Evolutionary conservation across 352 stramenopile genomes (phyloP).

Genomic region (Phytophthora brassicae): DNA sequence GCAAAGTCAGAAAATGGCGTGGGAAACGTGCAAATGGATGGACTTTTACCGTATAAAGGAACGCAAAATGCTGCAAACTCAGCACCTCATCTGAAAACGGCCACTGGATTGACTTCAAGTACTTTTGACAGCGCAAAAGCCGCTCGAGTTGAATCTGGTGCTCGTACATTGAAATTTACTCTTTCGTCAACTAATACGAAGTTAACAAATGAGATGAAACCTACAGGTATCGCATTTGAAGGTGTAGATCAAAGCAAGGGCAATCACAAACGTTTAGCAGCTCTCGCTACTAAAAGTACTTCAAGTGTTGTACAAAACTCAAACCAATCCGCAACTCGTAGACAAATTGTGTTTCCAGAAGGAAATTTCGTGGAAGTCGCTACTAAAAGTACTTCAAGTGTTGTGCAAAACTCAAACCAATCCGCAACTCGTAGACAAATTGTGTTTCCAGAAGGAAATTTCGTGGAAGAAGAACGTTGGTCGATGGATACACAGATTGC

Average conservation of each 20-base stretch:
- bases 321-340: not conserved
- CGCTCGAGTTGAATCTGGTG: conserved; percentile 2
- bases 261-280: conserved; percentile 10
- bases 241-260: not conserved
- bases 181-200: conserved; percentile 9
- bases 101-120: not conserved
- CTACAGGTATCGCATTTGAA: conserved; percentile 14
- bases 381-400: not conserved
- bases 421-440: not conserved
- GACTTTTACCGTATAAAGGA: not conserved
- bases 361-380: not conserved
- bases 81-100: conserved; percentile 8
- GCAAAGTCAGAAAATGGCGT: not conserved
- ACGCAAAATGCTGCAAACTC: conserved; percentile 2
- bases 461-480: not conserved
- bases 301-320: not conserved
- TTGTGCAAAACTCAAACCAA: not conserved
- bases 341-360: not conserved
- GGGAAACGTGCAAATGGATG: conserved; percentile 8
- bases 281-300: too few species aligned
- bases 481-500: not conserved
- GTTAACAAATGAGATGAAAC: conserved; percentile 9
- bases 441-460: not conserved
- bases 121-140: conserved; percentile 5
- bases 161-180: conserved; percentile 4